These are phyloP conservation scores for Ascochyta fabae DNA, from an alignment of 2,329 filamentous ascomycete genomes.

Conservation along the genomic window DNA sequence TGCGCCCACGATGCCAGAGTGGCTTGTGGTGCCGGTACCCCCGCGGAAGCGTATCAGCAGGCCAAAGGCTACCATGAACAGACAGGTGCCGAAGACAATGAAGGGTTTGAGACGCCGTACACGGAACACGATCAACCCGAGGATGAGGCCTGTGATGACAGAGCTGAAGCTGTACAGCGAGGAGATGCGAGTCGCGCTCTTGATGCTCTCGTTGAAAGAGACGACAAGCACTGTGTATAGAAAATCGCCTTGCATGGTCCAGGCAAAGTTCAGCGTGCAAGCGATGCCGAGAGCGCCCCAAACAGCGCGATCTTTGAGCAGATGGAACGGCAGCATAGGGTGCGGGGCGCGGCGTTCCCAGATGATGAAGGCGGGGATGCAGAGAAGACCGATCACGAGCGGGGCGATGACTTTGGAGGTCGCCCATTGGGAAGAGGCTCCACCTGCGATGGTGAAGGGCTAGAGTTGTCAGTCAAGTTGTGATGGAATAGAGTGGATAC, in stretches of 20 bases:
- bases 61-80: constrained; percentile 71
- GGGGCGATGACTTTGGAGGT: constrained; percentile 60
- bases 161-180: constrained; percentile 66
- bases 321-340: constrained; percentile 65
- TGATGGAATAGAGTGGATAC: neutral
- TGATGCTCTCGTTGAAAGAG: constrained; percentile 65
- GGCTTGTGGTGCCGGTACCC: constrained; percentile 50
- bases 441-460: constrained; percentile 62
- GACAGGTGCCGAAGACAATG: constrained; percentile 64
- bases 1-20: constrained; percentile 66
- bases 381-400: constrained; percentile 57
- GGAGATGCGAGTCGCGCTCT: constrained; percentile 64
- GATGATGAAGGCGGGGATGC: constrained; percentile 58
- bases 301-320: constrained; percentile 68
- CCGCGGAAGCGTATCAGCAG: constrained; percentile 70
- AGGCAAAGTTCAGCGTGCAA: constrained; percentile 42
- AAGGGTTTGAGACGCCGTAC: constrained; percentile 68
- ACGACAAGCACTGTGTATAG: constrained; percentile 69
- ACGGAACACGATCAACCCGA: constrained; percentile 62
- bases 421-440: constrained; percentile 57
- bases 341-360: constrained; percentile 61
- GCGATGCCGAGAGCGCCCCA: constrained; percentile 69
- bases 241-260: constrained; percentile 69
- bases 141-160: constrained; percentile 63
- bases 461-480: neutral